Conservation (phyloP, 495 filamentous ascomycete species). For the Cercophora scortea region DNA sequence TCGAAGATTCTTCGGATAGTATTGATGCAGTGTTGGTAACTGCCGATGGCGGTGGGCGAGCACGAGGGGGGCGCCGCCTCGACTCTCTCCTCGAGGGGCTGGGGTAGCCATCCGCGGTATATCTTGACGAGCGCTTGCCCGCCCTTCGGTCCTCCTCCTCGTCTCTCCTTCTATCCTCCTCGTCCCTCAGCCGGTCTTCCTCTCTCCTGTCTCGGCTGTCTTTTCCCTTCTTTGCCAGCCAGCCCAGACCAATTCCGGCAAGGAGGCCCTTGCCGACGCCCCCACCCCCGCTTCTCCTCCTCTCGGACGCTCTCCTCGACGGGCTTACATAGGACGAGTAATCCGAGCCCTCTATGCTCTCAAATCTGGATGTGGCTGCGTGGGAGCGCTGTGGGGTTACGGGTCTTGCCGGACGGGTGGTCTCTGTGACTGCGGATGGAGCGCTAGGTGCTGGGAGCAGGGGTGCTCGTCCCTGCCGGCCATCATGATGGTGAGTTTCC, state of each 20-base stretch:
- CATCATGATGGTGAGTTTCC: conserved; percentile 28
- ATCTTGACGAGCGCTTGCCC: conserved; percentile 32
- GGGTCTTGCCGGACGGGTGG: conserved; percentile 19
- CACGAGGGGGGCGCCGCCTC: conserved; percentile 21
- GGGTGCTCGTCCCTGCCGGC: conserved; percentile 21
- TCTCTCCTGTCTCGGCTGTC: conserved; percentile 55
- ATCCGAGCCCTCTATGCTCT: conserved; percentile 38
- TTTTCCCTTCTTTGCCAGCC: conserved; percentile 54
- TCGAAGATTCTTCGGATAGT: conserved; percentile 32
- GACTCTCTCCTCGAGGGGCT: conserved; percentile 46
- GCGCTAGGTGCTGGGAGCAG: conserved; percentile 32
- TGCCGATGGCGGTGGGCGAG: conserved; percentile 26
- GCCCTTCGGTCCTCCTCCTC: conserved; percentile 39
- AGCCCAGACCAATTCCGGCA: conserved; percentile 60
- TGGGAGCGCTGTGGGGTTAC: conserved; percentile 37
- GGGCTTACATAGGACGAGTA: conserved; percentile 44
- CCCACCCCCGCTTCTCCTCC: conserved; percentile 20
- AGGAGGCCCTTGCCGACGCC: conserved; percentile 53
- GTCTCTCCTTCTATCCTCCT: conserved; percentile 55
- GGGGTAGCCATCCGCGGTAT: conserved; percentile 55
- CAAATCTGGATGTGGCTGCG: conserved; percentile 32
- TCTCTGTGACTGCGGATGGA: conserved; percentile 28
- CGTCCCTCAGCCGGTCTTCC: conserved; percentile 53
- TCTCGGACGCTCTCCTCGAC: conserved; percentile 30
- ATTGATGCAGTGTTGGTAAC: conserved; percentile 24